Conservation (phyloP, 345 rosid species). For the Salix caprea region DNA sequence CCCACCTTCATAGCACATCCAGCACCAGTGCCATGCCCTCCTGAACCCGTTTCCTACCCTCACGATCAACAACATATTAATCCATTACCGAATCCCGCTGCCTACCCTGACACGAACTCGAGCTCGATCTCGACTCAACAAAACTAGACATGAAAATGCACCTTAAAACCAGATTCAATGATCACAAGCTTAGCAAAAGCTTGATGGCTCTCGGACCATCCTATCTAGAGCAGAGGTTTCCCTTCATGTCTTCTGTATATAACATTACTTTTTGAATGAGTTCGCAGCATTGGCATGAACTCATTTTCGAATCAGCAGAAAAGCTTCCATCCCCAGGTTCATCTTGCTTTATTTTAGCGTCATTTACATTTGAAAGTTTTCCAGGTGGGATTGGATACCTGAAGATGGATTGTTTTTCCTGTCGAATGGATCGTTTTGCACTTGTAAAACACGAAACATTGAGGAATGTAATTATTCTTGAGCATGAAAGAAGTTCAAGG, state of each 20-base stretch:
- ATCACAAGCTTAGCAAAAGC: background rate
- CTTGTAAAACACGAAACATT: slow-evolving; percentile 2
- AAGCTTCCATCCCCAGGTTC: slow-evolving; percentile 4
- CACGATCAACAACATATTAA: slow-evolving; percentile 14
- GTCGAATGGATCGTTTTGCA: slow-evolving; percentile 16
- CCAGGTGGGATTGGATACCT: slow-evolving; percentile 13
- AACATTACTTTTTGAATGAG: slow-evolving; percentile 17
- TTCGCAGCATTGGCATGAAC: slow-evolving; percentile 7
- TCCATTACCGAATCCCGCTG: background rate
- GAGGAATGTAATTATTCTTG: slow-evolving; percentile 17
- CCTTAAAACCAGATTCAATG: background rate
- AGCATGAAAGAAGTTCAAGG: background rate
- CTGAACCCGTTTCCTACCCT: slow-evolving; percentile 23
- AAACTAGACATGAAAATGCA: slow-evolving; percentile 1
- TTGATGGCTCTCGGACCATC: background rate
- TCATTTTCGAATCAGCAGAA: background rate
- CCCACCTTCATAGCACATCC: slow-evolving; percentile 85
- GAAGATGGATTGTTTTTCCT: slow-evolving; percentile 17
- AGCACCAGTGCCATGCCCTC: slow-evolving; percentile 54
- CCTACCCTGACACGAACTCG: slow-evolving; percentile 6
- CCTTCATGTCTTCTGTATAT: slow-evolving; percentile 17
- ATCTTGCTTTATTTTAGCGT: slow-evolving; percentile 1
- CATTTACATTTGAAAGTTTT: slow-evolving; percentile 17
- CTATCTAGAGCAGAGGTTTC: background rate
- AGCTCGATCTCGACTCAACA: slow-evolving; percentile 17